These are phyloP conservation scores for Drechmeria coniospora DNA, from an alignment of 2,329 filamentous ascomycete genomes.

Conservation along the genomic window DNA sequence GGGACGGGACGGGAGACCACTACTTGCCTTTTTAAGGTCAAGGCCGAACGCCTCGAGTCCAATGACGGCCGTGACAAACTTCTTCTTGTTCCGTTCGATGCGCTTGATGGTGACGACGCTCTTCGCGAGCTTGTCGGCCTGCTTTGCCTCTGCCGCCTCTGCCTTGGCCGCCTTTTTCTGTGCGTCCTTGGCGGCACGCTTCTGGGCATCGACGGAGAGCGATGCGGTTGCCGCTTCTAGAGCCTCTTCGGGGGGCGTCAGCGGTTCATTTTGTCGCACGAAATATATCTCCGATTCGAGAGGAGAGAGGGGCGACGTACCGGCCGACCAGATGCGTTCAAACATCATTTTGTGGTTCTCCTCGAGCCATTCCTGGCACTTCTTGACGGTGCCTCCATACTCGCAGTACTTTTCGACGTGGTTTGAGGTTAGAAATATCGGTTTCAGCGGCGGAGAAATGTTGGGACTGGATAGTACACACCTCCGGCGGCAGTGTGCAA, in stretches of 20 bases:
- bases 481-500: constrained; percentile 50
- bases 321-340: constrained; percentile 68
- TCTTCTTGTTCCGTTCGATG: constrained; percentile 95
- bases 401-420: constrained; percentile 70
- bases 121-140: constrained; percentile 66
- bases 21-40: constrained; percentile 67
- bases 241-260: constrained; percentile 40
- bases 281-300: not conserved
- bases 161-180: constrained; percentile 95
- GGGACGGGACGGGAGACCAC: not conserved
- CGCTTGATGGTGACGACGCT: constrained; percentile 85
- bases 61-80: constrained; percentile 84
- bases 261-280: not conserved
- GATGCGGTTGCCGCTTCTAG: constrained; percentile 71
- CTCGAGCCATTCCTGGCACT: constrained; percentile 92
- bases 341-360: constrained; percentile 61
- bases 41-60: constrained; percentile 83
- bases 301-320: constrained; percentile 28
- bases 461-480: constrained; percentile 17
- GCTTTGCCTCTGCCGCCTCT: constrained; percentile 68
- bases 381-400: constrained; percentile 90
- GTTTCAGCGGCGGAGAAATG: constrained; percentile 2
- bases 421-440: not conserved
- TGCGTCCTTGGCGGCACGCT: constrained; percentile 89
- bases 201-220: constrained; percentile 80